Evolutionary conservation across 1,139 yeast species (phyloP).

Genomic region (Suhomyces maxii): DNA sequence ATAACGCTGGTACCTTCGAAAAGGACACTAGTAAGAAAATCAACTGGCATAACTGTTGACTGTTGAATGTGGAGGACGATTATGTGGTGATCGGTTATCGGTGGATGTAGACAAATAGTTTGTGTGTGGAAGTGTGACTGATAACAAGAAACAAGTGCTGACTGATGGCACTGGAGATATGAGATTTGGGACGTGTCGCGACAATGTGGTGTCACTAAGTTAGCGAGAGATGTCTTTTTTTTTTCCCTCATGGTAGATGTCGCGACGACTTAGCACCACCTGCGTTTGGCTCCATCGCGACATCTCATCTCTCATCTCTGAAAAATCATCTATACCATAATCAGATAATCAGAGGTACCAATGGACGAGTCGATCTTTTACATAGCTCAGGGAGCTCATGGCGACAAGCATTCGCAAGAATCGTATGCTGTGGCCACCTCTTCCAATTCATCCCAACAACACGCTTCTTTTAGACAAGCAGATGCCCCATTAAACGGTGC

Average conservation of each 20-base stretch:
- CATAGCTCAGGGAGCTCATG: conserved; percentile 49
- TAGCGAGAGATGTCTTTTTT: too few relatives aligned
- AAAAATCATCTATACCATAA: not conserved
- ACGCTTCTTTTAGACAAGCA: conserved; percentile 56
- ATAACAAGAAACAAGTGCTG: too few relatives aligned
- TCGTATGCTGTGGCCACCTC: conserved; percentile 52
- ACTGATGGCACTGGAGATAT: too few relatives aligned
- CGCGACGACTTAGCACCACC: too few relatives aligned
- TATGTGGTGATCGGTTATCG: too few relatives aligned
- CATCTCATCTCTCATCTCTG: conserved; percentile 1
- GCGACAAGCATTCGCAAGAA: conserved; percentile 48
- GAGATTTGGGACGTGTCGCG: too few relatives aligned
- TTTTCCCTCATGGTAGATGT: too few relatives aligned
- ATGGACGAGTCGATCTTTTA: conserved; percentile 68
- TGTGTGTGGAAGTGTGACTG: too few relatives aligned
- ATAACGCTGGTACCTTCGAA: conserved; percentile 70
- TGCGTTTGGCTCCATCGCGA: not conserved
- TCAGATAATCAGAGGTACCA: not conserved
- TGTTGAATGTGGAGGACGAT: too few relatives aligned
- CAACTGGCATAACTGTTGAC: conserved; percentile 66
- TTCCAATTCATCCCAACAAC: conserved; percentile 50
- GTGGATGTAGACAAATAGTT: too few relatives aligned
- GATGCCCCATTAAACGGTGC: conserved; percentile 51
- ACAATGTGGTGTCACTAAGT: too few relatives aligned
- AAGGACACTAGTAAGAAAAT: conserved; percentile 64